Base-by-base conservation (phyloP, 805 yeast genomes). In the Saturnispora silvae region DNA sequence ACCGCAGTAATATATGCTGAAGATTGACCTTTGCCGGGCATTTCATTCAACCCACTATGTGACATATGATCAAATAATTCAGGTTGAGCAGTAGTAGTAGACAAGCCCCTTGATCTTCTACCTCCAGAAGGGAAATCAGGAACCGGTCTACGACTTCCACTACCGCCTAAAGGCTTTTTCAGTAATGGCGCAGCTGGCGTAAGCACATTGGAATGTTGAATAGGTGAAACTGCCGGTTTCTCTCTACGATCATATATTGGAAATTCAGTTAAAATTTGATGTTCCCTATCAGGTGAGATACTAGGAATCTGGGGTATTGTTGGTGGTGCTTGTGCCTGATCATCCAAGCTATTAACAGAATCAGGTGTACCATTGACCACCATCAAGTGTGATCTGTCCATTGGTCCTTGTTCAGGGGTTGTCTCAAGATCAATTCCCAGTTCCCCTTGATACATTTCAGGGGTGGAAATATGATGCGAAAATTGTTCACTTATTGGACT, bases 1-100 rank as follows among this genome's bases (percentile, higher is more conserved):
- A 48, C 23, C 5, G 25, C 43, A n/a, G 37, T 57, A 19, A 75
- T 73, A 47, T 75, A 75, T n/a, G 52, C 51, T 1, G 77, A 71
- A 31, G 60, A 52, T 34, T 67, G 68, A 11, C 78, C 78, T 45
- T 66, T 70, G 8, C 72, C 70, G 4, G 27, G 44, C 9, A 16
- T 25, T 13, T 38, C 41, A 11, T 20, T 18, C 11, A 6, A 26
- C 26, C 7, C 22, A 20, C 15, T 50, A n/a, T n/a, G n/a, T 51
- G 26, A 31, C 16, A 25, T 25, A 25, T 25, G 10, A 11, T 25
- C 15, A 31, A 56, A 57, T 23, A 59, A 31, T 20, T 56, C 57
- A 5, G 63, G 61, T 28, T 53, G 56, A 1, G 58, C 47, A 5
- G 59, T 56, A 3, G 56, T 45, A 11, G 49, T 46, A 0, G 70